Percentiles rank a stretch among this genome's conserved stretches.
Evolutionary conservation across 495 filamentous ascomycete species (phyloP).

Genomic region (Hyaloscypha bicolor): DNA sequence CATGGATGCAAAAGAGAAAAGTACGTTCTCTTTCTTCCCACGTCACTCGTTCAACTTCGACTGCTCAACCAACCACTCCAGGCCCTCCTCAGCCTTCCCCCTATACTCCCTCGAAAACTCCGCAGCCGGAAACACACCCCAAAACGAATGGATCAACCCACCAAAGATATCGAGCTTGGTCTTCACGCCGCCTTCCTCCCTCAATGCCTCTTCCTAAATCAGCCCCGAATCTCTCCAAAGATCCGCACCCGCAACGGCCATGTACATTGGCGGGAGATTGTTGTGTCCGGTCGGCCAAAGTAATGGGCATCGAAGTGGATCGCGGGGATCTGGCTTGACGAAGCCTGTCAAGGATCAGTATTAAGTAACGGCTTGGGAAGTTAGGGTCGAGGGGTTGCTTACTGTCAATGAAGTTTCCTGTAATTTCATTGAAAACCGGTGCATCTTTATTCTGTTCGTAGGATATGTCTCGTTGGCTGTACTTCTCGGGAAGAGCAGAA

Average conservation of each 20-base stretch:
- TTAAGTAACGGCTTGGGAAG: background rate
- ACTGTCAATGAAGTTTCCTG: background rate
- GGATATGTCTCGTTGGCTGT: constrained; percentile 32
- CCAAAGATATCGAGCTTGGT: constrained; percentile 41
- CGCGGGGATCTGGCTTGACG: background rate
- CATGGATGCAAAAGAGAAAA: no score
- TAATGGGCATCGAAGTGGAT: constrained; percentile 1
- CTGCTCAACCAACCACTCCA: constrained; percentile 11
- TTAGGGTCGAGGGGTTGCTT: background rate
- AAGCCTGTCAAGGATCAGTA: background rate
- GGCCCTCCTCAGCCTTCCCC: constrained; percentile 5
- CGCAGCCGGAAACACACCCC: constrained; percentile 35
- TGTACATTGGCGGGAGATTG: constrained; percentile 34
- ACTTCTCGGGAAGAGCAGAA: constrained; percentile 34
- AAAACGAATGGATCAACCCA: constrained; percentile 47
- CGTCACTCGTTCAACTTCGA: no score
- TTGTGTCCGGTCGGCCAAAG: constrained; percentile 23
- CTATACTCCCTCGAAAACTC: background rate
- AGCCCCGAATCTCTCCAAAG: constrained; percentile 3
- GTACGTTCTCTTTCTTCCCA: no score
- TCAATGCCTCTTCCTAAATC: constrained; percentile 41
- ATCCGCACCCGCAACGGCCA: constrained; percentile 33
- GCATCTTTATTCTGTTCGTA: constrained; percentile 42
- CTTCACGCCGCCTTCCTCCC: constrained; percentile 35
- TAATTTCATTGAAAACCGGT: background rate